phyloP scores from a whole-genome alignment of 495 filamentous ascomycete genomes.

The Hypoxylon lienhwacheense region DNA sequence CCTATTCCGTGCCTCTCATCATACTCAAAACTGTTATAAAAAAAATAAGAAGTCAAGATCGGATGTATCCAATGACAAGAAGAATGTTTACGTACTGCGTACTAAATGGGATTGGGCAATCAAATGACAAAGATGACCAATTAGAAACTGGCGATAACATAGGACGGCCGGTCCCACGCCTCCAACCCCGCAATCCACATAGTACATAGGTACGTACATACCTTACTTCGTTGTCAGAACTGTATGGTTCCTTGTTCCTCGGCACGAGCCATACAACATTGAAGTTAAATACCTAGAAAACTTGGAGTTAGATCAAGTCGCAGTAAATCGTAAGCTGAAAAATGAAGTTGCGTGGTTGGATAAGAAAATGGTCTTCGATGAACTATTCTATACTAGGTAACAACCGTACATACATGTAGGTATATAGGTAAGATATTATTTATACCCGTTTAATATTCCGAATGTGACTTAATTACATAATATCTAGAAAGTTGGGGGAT shows the following conservation, averaged over 20 bases:
- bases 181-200: slow-evolving; percentile 35
- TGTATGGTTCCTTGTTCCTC: too few relatives aligned
- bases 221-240: too few relatives aligned
- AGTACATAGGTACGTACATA: neutral
- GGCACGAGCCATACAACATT: too few relatives aligned
- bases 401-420: neutral
- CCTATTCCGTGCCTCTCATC: too few relatives aligned
- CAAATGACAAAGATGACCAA: slow-evolving; percentile 19
- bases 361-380: neutral
- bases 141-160: slow-evolving; percentile 26
- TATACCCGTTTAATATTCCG: slow-evolving; percentile 1
- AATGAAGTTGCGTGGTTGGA: slow-evolving; percentile 20
- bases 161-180: slow-evolving; percentile 8
- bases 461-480: slow-evolving; percentile 26
- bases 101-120: slow-evolving; percentile 34
- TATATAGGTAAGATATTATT: neutral
- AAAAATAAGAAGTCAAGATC: too few relatives aligned
- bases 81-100: slow-evolving; percentile 32
- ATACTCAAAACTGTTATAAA: too few relatives aligned
- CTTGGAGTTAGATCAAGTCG: neutral
- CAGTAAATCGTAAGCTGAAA: slow-evolving; percentile 22
- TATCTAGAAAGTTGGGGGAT: slow-evolving; percentile 10
- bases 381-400: slow-evolving; percentile 2
- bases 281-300: neutral
- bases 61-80: slow-evolving; percentile 13